Percentiles rank a stretch among this genome's conserved stretches.
Evolutionary conservation across 805 yeast species (phyloP).

Genomic region (Monosporozyma servazzii): DNA sequence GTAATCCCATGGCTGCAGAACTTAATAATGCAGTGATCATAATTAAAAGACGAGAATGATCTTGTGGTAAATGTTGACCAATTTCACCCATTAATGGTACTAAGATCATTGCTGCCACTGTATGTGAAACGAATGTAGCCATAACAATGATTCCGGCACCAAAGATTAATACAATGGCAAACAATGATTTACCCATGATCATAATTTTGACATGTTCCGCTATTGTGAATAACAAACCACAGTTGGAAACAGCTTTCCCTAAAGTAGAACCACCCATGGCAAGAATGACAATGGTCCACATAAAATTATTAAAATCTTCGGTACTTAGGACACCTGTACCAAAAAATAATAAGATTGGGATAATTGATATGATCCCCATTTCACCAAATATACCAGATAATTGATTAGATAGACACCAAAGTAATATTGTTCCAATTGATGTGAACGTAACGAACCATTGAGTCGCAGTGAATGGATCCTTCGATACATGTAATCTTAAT

Average conservation of each 20-base stretch:
- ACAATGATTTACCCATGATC: conserved; percentile 61
- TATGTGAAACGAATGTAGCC: conserved; percentile 94
- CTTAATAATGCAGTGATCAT: conserved; percentile 59
- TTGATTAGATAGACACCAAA: conserved; percentile 86
- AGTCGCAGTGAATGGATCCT: conserved; percentile 58
- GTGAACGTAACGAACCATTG: conserved; percentile 72
- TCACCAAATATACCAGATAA: conserved; percentile 74
- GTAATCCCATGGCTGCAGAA: conserved; percentile 95
- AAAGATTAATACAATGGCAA: conserved; percentile 65
- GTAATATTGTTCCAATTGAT: conserved; percentile 59
- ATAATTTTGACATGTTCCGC: conserved; percentile 58
- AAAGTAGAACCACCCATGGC: conserved; percentile 98
- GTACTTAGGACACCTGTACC: conserved; percentile 82
- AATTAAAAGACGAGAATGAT: conserved; percentile 79
- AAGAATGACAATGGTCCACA: conserved; percentile 91
- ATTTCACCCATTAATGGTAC: conserved; percentile 85
- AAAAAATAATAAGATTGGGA: conserved; percentile 84
- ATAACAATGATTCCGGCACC: conserved; percentile 72
- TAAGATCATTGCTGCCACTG: conserved; percentile 91
- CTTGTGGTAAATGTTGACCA: conserved; percentile 65
- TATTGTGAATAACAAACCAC: conserved; percentile 74
- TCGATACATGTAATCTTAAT: conserved; percentile 38
- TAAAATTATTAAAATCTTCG: conserved; percentile 89
- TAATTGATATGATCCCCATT: conserved; percentile 90
- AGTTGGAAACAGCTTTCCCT: conserved; percentile 89